Evolutionary conservation across 495 filamentous ascomycete genomes (phyloP).

Genomic region (Neurospora cerealis): DNA sequence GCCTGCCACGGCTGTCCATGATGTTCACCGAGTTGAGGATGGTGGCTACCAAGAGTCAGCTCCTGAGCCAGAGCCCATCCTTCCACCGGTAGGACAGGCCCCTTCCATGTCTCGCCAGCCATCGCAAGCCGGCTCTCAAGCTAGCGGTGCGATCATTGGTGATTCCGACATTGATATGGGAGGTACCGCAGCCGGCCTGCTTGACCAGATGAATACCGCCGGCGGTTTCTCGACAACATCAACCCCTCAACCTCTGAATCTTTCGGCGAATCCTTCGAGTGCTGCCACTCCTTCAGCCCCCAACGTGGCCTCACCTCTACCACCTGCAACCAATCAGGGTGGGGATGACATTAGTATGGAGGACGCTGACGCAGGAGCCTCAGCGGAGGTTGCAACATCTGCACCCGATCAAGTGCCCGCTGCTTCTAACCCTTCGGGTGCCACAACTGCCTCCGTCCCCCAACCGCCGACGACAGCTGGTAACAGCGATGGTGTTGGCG

Average conservation of each 20-base stretch:
- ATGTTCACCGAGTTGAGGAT: conserved; percentile 57
- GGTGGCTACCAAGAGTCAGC: conserved; percentile 53
- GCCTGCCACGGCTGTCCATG: conserved; percentile 46
- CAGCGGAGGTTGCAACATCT: conserved; percentile 11
- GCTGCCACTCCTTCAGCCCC: conserved; percentile 37
- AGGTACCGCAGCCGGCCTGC: conserved; percentile 47
- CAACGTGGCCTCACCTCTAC: conserved; percentile 21
- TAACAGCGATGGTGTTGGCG: conserved; percentile 1
- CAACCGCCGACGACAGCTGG: conserved; percentile 10
- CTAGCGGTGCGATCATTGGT: conserved; percentile 41
- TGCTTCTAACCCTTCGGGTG: neutral
- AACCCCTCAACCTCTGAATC: conserved; percentile 30
- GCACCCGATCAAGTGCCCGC: conserved; percentile 24
- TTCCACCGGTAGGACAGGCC: conserved; percentile 3
- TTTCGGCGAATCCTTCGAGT: conserved; percentile 31
- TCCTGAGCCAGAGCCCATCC: conserved; percentile 38
- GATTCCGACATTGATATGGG: conserved; percentile 60
- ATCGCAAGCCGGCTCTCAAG: conserved; percentile 37
- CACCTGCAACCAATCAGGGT: neutral
- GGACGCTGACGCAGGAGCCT: conserved; percentile 12
- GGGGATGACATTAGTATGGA: conserved; percentile 27
- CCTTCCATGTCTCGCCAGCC: conserved; percentile 33
- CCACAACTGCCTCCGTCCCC: conserved; percentile 4
- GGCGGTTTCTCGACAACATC: conserved; percentile 41
- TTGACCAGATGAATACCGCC: conserved; percentile 50